phyloP scores from a whole-genome alignment of 2,329 filamentous ascomycete genomes.

The Nothomitra cinnamomea region DNA sequence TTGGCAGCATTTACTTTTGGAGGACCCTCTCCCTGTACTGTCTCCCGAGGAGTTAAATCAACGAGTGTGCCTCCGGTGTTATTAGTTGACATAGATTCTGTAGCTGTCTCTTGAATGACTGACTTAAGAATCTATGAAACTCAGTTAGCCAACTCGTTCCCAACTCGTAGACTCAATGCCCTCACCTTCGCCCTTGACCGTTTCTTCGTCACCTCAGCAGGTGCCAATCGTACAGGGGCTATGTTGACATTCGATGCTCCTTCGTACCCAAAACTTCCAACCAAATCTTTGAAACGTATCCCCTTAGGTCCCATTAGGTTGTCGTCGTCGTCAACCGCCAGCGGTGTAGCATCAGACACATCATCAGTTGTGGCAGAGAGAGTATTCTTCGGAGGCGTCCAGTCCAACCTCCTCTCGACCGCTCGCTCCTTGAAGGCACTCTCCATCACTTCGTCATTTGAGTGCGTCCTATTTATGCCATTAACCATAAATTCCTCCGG shows the following conservation, averaged over 20 bases:
- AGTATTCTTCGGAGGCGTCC: conserved; percentile 46
- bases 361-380: conserved; percentile 12
- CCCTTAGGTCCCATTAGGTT: not conserved
- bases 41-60: too few species aligned
- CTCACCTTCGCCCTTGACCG: not conserved
- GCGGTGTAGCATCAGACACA: not conserved
- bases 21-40: not conserved
- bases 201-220: not conserved
- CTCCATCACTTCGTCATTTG: not conserved
- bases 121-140: too few species aligned
- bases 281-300: conserved; percentile 19
- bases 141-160: too few species aligned
- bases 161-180: too few species aligned
- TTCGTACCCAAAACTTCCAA: conserved; percentile 21
- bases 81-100: not conserved
- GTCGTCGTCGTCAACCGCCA: conserved; percentile 1
- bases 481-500: too few species aligned
- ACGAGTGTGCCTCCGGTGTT: too few species aligned
- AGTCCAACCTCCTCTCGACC: conserved; percentile 38
- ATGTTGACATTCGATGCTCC: not conserved
- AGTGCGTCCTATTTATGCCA: not conserved
- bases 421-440: conserved; percentile 25
- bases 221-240: not conserved
- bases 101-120: too few species aligned
- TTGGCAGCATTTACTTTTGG: not conserved